Evolutionary conservation across 371 early-diverging fungal species (phyloP), one percentile per base, ranked within the genome.

Genomic region (Mucor lusitanicus): DNA sequence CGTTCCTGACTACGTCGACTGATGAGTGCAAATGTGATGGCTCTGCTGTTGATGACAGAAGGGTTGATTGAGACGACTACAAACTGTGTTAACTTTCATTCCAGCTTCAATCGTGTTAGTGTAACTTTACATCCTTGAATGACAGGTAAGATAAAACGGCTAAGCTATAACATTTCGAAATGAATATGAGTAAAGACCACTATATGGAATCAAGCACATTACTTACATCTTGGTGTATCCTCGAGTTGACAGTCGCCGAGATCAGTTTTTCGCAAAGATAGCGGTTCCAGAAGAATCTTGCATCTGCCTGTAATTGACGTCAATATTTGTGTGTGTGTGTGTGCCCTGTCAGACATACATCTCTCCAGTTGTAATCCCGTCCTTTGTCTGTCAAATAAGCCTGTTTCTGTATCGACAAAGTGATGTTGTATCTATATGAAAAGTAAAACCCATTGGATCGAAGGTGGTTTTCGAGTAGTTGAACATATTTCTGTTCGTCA

Each of bases 261-360:
- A 92, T 88, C 42, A 93, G 67, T 44, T 90, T 86, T 59, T 83
- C 77, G 25, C 82, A 77, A 25, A 96, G 73, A 54, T 85, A 85
- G 35, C 79, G 80, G 77, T 97, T 98, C 95, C 93, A 98, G 73
- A 92, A 95, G 76, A 96, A 98, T 37, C 95, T 85, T 39, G 87
- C 84, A 72, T 96, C 94, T 4, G 93, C 91, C 86, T 91, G 71
- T 6, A 35, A 21, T 19, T 6, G 3, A 27, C 1, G n/a, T 56
- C 9, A n/a, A 3, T 56, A 32, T 13, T 35, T 13, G 3, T n/a
- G n/a, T n/a, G n/a, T n/a, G 15, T 53, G 12, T 25, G 11, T 12
- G 53, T 13, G 2, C 12, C 9, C 3, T 23, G 48, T n/a, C 27
- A 13, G 28, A 1, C 55, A 64, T 78, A 82, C 87, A 57, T 75